Percentiles rank a stretch among this genome's conserved stretches.
phyloP scores from a whole-genome alignment of 192 early-diverging fungal species.

The Linnemannia schmuckeri region DNA sequence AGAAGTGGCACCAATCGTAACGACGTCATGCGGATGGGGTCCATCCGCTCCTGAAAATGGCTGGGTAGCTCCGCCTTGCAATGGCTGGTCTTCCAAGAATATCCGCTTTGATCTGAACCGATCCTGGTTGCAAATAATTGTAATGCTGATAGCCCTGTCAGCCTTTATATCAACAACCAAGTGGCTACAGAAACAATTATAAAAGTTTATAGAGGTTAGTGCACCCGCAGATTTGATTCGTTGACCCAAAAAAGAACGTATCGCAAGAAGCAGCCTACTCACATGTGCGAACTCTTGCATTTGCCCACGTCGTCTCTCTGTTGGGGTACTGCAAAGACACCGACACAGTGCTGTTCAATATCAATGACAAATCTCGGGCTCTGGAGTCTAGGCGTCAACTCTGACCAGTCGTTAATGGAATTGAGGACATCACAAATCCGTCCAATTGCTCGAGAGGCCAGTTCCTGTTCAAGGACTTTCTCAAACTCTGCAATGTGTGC shows the following conservation, averaged over 20 bases:
- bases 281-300: conserved; percentile 14
- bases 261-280: not conserved
- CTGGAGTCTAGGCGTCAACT: conserved; percentile 1
- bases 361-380: conserved; percentile 44
- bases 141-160: conserved; percentile 25
- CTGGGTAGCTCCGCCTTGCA: not conserved
- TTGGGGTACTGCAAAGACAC: conserved; percentile 32
- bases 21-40: conserved; percentile 22
- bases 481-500: conserved; percentile 52
- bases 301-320: not conserved
- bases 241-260: too few species aligned
- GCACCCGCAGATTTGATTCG: not conserved
- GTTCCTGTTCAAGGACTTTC: conserved; percentile 31
- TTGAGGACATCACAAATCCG: conserved; percentile 44
- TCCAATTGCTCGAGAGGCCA: conserved; percentile 26
- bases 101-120: not conserved
- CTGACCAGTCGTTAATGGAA: conserved; percentile 35
- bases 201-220: not conserved
- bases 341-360: conserved; percentile 50
- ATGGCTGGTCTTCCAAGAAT: conserved; percentile 29
- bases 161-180: conserved; percentile 22
- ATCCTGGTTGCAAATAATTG: conserved; percentile 25
- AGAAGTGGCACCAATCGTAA: not conserved
- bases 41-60: not conserved
- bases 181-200: not conserved